Conservation (phyloP, 1,284 basidiomycete genomes). For the Melampsora abietis-canadensis region DNA sequence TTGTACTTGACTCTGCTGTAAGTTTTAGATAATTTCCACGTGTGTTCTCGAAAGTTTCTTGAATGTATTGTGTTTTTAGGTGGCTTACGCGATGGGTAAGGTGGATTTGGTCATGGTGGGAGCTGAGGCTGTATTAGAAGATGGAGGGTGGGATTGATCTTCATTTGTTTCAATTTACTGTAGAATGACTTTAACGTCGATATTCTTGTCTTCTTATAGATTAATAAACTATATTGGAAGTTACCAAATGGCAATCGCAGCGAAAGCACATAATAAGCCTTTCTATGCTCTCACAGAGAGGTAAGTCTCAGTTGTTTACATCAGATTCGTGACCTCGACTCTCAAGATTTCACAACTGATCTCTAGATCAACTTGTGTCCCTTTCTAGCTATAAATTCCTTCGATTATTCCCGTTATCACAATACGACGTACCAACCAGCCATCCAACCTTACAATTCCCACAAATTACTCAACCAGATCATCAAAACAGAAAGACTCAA, state of each 20-base stretch:
- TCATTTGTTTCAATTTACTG: background rate
- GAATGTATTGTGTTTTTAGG: background rate
- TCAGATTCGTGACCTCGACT: background rate
- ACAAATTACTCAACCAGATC: background rate
- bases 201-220: constrained; percentile 56
- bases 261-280: constrained; percentile 88
- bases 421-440: constrained; percentile 49
- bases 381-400: constrained; percentile 52
- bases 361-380: background rate
- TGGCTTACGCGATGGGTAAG: constrained; percentile 89
- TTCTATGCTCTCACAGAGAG: constrained; percentile 90
- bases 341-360: background rate
- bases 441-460: constrained; percentile 30
- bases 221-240: constrained; percentile 78
- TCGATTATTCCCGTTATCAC: constrained; percentile 52
- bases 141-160: constrained; percentile 56
- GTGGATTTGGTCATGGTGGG: constrained; percentile 93
- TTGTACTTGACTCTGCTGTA: constrained; percentile 92
- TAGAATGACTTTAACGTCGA: constrained; percentile 25
- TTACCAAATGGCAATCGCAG: constrained; percentile 93
- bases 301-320: constrained; percentile 22
- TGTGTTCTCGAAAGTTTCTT: background rate
- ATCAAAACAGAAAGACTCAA: background rate
- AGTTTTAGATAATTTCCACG: background rate
- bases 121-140: constrained; percentile 94